A percentile compares a stretch with the other conserved stretches of the same genome.
Conservation (phyloP, 305 asterid species). For the Plantago rigida region DNA sequence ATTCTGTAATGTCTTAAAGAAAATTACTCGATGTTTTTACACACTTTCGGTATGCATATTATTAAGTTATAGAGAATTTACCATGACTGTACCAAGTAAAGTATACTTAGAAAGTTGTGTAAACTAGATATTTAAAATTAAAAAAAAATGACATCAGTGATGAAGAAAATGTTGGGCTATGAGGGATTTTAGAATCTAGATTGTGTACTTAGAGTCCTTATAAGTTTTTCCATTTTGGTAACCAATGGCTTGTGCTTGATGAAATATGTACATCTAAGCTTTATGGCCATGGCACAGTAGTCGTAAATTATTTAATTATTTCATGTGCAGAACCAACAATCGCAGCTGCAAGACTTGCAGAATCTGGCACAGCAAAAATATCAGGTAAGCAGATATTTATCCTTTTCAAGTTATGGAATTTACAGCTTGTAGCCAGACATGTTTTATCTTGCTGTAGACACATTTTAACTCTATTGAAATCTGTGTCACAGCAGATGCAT, state of each 20-base stretch:
- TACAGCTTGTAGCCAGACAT: constrained; percentile 14
- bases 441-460: not conserved
- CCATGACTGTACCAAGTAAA: no score
- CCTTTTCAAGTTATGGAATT: constrained; percentile 10
- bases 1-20: not conserved
- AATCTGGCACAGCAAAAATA: constrained; percentile 64
- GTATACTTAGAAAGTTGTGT: no score
- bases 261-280: not conserved
- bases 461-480: constrained; percentile 18
- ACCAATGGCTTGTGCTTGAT: not conserved
- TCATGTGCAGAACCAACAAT: constrained; percentile 53
- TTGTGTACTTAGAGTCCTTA: no score
- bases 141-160: no score
- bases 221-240: no score
- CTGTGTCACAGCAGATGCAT: constrained; percentile 48
- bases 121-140: no score
- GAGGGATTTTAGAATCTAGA: no score
- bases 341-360: constrained; percentile 66
- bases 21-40: not conserved
- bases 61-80: no score
- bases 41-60: no score
- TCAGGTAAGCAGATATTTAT: constrained; percentile 41
- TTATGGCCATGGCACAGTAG: constrained; percentile 10
- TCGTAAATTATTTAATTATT: constrained; percentile 1
- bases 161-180: no score